phyloP scores from a whole-genome alignment of 805 yeast species.

The Starmerella stellata region DNA sequence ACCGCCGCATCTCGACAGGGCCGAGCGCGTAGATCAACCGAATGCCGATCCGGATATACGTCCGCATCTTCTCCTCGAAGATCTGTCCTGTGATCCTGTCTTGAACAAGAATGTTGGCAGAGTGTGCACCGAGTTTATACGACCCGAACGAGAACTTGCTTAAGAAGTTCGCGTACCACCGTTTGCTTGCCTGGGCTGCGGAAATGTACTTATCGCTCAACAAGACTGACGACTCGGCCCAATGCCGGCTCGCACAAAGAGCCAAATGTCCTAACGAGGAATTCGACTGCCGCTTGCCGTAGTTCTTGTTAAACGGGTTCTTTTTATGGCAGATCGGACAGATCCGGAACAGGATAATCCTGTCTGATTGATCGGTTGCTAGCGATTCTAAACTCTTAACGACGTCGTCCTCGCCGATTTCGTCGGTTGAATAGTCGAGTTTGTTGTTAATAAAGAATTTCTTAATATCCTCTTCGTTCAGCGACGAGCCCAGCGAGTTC shows the following conservation, averaged over 20 bases:
- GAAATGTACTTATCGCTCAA: constrained; percentile 57
- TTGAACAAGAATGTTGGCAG: constrained; percentile 87
- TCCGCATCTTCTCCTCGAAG: constrained; percentile 83
- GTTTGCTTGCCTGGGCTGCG: constrained; percentile 60
- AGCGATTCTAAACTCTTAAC: constrained; percentile 33
- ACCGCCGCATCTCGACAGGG: constrained; percentile 60
- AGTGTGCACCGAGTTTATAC: constrained; percentile 67
- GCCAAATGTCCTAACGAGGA: constrained; percentile 58
- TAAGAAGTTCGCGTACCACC: constrained; percentile 73
- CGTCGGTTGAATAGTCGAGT: constrained; percentile 24
- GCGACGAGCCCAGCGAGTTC: constrained; percentile 42
- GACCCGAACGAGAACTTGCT: constrained; percentile 79
- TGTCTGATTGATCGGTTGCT: constrained; percentile 19
- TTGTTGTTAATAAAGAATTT: constrained; percentile 20
- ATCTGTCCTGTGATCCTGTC: constrained; percentile 77
- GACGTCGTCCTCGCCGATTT: constrained; percentile 36
- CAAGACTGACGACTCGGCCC: constrained; percentile 40
- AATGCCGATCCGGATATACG: constrained; percentile 75
- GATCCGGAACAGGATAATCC: constrained; percentile 40
- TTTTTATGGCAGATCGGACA: constrained; percentile 64
- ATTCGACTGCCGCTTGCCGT: constrained; percentile 27
- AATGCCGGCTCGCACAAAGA: constrained; percentile 61
- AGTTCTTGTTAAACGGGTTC: constrained; percentile 1
- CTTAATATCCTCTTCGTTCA: constrained; percentile 21
- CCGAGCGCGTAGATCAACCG: constrained; percentile 68